Evolutionary conservation across 768 basidiomycete genomes (phyloP), one percentile per base, ranked within the genome.

Genomic region (Hydnomerulius pinastri): DNA sequence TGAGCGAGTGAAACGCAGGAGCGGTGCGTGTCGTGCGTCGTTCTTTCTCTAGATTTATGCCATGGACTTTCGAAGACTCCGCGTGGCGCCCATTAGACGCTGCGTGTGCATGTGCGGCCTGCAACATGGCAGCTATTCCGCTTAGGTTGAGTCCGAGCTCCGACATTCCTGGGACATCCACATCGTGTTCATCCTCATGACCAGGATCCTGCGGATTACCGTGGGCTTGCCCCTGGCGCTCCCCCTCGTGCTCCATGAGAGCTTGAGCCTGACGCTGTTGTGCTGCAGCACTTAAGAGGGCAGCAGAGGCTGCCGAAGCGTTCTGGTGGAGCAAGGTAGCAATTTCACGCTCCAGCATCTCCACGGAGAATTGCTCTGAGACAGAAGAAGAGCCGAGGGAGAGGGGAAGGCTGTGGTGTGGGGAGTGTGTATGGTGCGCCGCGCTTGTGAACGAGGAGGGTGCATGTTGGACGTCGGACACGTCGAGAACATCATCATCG

Each of bases 1-100:
- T 89, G 15, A 90, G 79, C 12, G 86, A 88, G 65, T 90, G 88
- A 61, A 90, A 90, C 2, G 87, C 82, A 41, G 89, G 87, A 0
- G 87, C 85, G 2, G 80, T 81, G 54, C 86, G 82, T 30, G 89
- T 90, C 42, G 71, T 71, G 50, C 64, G 66, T 50, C 76, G 77
- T 54, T 74, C 76, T 44, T 79, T 77, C 45, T 76, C 73, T 51
- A 69, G 64, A 25, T 69, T 71, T 56, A 75, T 71, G 53, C 77
- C 75, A 46, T 73, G 75, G 54, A 75, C 72, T 59, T 79, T 78
- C 17, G 72, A 71, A 29, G 77, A 68, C 42, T 78, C 67, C 39
- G 72, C 72, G 51, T 73, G 73, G 51, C 75, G 77, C 46, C 76
- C 77, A 36, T 73, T 73, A 53, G 78, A 77, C 12, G 73, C 69